phyloP scores from a whole-genome alignment of 257 asterid species.

The Penstemon barbatus region DNA sequence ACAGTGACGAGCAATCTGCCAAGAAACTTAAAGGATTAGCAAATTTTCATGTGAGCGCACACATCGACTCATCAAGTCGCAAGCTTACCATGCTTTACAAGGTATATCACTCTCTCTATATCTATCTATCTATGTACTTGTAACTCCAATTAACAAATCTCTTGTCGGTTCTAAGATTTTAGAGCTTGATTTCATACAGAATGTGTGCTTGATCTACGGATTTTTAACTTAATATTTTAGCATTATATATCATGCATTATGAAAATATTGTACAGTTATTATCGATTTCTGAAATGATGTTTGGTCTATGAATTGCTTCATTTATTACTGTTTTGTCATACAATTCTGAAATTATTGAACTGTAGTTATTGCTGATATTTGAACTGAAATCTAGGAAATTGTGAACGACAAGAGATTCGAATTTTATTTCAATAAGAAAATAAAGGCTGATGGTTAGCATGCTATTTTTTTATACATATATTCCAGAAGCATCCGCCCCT shows the following conservation, averaged over 20 bases:
- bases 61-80: slow-evolving; percentile 82
- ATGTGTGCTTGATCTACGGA: too few relatives aligned
- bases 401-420: neutral
- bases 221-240: too few relatives aligned
- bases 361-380: neutral
- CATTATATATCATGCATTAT: too few relatives aligned
- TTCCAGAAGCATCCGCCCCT: neutral
- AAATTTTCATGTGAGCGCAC: slow-evolving; percentile 95
- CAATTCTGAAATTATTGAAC: too few relatives aligned
- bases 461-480: too few relatives aligned
- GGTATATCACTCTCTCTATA: slow-evolving; percentile 43
- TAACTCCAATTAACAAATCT: too few relatives aligned
- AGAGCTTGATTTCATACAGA: too few relatives aligned
- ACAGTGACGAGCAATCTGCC: slow-evolving; percentile 40
- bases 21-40: slow-evolving; percentile 63
- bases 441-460: neutral
- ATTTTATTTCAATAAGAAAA: neutral
- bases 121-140: slow-evolving; percentile 1
- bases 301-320: too few relatives aligned
- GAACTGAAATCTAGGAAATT: neutral
- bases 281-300: too few relatives aligned
- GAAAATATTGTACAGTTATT: too few relatives aligned
- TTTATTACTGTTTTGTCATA: too few relatives aligned
- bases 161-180: too few relatives aligned
- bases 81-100: slow-evolving; percentile 97